Conservation (phyloP, 2,329 filamentous ascomycete genomes). For the Immersiporthe knoxdaviesiana region DNA sequence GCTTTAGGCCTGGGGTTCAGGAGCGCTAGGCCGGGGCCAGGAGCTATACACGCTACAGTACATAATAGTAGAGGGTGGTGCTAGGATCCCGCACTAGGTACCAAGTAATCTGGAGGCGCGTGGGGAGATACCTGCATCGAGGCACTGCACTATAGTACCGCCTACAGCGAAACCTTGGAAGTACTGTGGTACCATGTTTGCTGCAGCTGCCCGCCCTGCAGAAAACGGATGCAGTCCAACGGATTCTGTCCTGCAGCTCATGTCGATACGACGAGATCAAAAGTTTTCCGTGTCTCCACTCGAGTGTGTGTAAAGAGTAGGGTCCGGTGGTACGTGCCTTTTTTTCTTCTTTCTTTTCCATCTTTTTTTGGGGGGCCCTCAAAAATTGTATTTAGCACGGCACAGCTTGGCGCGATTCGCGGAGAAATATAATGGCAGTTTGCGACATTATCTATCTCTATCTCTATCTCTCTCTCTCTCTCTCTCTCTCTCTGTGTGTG, state of each 20-base stretch:
- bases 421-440: not conserved
- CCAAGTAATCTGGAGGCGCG: not conserved
- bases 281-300: not conserved
- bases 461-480: too few species aligned
- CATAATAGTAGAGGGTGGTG: not conserved
- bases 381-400: not conserved
- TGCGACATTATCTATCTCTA: not conserved
- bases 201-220: not conserved
- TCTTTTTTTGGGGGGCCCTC: not conserved
- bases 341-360: not conserved
- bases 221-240: constrained; percentile 6
- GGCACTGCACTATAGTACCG: not conserved
- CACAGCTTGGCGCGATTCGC: not conserved
- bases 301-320: not conserved
- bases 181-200: too few species aligned
- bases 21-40: constrained; percentile 4
- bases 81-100: constrained; percentile 5
- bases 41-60: too few species aligned
- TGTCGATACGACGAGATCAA: constrained; percentile 4
- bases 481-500: too few species aligned
- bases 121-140: not conserved
- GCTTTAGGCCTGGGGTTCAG: constrained; percentile 6
- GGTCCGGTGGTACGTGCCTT: not conserved
- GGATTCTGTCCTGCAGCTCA: constrained; percentile 3
- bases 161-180: not conserved